A percentile compares a stretch with the other conserved stretches of the same genome.
Conservation (phyloP, 1,284 basidiomycete species). For the Chiua sp. region DNA sequence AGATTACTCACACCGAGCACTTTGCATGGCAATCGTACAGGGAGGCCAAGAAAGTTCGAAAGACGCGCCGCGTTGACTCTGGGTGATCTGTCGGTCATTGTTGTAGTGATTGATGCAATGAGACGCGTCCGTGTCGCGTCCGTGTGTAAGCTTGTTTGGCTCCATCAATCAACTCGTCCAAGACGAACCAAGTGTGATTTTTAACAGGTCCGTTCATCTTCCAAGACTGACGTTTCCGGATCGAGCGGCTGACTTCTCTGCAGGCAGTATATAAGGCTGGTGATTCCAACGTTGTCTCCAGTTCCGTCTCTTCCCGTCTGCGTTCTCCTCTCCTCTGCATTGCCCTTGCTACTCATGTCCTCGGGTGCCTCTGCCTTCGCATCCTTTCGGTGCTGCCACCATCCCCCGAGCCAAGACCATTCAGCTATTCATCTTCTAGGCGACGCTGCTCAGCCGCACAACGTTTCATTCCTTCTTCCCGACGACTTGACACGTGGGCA, state of each 20-base stretch:
- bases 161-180: no score
- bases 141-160: constrained; percentile 5
- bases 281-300: background rate
- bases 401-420: no score
- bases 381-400: no score
- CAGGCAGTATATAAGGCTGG: no score
- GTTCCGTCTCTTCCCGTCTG: background rate
- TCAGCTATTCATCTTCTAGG: no score
- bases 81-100: constrained; percentile 53
- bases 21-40: constrained; percentile 78
- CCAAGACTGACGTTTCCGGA: background rate
- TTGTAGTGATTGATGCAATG: background rate
- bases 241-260: background rate
- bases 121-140: constrained; percentile 17
- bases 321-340: background rate
- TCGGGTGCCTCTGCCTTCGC: no score
- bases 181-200: no score
- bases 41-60: constrained; percentile 56
- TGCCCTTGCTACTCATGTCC: background rate
- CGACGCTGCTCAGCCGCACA: no score
- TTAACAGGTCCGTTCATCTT: no score
- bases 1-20: constrained; percentile 55
- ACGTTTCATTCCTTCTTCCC: no score
- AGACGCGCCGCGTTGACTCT: constrained; percentile 73
- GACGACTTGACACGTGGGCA: no score